phyloP scores from a whole-genome alignment of 2,329 filamentous ascomycete genomes.

The Alternaria arbusti region DNA sequence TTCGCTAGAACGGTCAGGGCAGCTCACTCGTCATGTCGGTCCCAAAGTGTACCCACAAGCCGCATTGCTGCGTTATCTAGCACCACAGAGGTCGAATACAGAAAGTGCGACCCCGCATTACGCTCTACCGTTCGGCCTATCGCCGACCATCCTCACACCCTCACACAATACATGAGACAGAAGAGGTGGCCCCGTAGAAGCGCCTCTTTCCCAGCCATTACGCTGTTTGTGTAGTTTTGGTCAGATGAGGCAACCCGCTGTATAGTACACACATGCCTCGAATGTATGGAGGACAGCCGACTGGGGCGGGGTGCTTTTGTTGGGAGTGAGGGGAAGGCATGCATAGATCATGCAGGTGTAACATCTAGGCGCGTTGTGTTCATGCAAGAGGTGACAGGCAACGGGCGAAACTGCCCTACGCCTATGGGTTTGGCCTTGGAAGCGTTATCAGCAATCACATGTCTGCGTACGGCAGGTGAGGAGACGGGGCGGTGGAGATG shows the following conservation, averaged over 20 bases:
- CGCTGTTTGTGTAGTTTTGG: not conserved
- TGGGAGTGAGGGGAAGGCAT: constrained; percentile 17
- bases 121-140: not conserved
- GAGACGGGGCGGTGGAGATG: not conserved
- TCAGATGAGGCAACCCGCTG: constrained; percentile 1
- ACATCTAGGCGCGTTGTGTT: constrained; percentile 26
- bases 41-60: not conserved
- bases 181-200: not conserved
- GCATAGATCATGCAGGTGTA: constrained; percentile 26
- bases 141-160: not conserved
- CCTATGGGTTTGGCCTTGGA: not conserved
- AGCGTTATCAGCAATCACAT: not conserved
- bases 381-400: not conserved
- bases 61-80: not conserved
- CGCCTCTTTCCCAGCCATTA: not conserved
- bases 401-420: constrained; percentile 2
- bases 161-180: not conserved
- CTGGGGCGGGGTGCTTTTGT: constrained; percentile 23
- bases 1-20: not conserved
- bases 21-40: not conserved
- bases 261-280: constrained; percentile 3
- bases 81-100: not conserved
- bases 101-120: not conserved
- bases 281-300: constrained; percentile 14
- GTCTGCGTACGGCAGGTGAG: constrained; percentile 1